Conservation (phyloP, 179 eudicot species). For the Beta lomatogona region DNA sequence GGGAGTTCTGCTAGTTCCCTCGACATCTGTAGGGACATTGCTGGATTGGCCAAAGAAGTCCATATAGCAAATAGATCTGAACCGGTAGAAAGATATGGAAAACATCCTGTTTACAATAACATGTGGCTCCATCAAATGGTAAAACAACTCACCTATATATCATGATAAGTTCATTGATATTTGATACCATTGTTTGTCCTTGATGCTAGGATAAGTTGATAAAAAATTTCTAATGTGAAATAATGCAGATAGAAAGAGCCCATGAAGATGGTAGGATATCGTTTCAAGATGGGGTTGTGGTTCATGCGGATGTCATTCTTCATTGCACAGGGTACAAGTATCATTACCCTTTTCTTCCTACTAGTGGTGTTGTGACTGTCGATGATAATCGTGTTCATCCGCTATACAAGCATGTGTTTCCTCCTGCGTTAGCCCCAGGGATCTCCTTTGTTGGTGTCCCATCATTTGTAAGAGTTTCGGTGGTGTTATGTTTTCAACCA, state of each 20-base stretch:
- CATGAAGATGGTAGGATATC: slow-evolving; percentile 63
- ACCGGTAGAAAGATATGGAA: slow-evolving; percentile 19
- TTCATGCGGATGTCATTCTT: slow-evolving; percentile 64
- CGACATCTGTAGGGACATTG: slow-evolving; percentile 75
- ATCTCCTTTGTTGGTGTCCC: slow-evolving; percentile 87
- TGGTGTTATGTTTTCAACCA: not conserved
- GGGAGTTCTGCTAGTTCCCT: slow-evolving; percentile 76
- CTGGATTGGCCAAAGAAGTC: slow-evolving; percentile 74
- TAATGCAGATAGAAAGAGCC: slow-evolving; percentile 65
- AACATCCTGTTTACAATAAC: slow-evolving; percentile 52
- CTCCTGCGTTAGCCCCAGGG: slow-evolving; percentile 78
- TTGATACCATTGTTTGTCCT: not conserved
- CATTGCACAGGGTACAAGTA: slow-evolving; percentile 91
- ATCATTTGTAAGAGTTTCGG: slow-evolving; percentile 45
- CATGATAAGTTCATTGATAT: not conserved
- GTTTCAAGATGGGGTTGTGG: slow-evolving; percentile 59
- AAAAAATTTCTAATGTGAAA: not conserved
- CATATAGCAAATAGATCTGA: slow-evolving; percentile 69
- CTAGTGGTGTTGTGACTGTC: slow-evolving; percentile 50
- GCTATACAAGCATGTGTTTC: slow-evolving; percentile 81
- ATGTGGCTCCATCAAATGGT: slow-evolving; percentile 87
- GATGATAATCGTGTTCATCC: slow-evolving; percentile 88
- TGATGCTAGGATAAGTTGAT: slow-evolving; percentile 20
- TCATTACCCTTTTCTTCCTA: slow-evolving; percentile 72
- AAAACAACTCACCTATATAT: slow-evolving; percentile 24